Evolutionary conservation across 139 green algal species (phyloP), one percentile per base, ranked within the genome.

Genomic region (Chlamydomonas asymmetrica): DNA sequence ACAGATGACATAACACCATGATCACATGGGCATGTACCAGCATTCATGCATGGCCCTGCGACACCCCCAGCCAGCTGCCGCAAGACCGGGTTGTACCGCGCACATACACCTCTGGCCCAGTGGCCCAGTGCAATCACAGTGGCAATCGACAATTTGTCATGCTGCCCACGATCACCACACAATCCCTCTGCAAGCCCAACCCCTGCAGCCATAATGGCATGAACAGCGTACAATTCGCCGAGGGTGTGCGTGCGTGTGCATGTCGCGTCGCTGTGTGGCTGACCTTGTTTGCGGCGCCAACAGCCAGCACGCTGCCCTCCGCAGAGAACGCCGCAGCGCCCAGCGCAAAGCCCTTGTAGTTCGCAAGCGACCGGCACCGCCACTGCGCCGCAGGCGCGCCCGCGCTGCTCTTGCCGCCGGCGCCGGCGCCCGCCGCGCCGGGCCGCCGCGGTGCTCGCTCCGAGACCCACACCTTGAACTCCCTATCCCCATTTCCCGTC

Each of bases 271-370:
- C 16, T 74, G 74, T 83, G 13, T 83, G 79, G 4, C 66, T 72
- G n/a, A 84, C 78, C 38, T 41, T 60, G 49, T 63, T 4, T 5
- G 66, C 67, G 29, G 80, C 67, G 34, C 78, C 87, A n/a, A 92
- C 74, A 3, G 90, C 92, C n/a, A 95, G 71, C 62, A 96, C 52
- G 22, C 73, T 87, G 27, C 92, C 92, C 66, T 97, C 92, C 16
- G 48, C 39, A 68, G 83, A 92, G 85, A 95, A 95, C 32, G 85
- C 67, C 31, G 74, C 79, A 4, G 72, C 78, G 2, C 23, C 57
- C 49, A 95, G 64, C 10, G 85, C 66, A 13, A 85, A 60, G 27
- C 72, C 73, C 82, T 84, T 88, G 77, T 91, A 91, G 0, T 54
- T 64, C 4, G 75, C 83, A 2, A 86, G 74, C 4, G 82, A 82